Base-by-base conservation (phyloP, 2,329 filamentous ascomycete genomes). In the Talaromyces sp. region DNA sequence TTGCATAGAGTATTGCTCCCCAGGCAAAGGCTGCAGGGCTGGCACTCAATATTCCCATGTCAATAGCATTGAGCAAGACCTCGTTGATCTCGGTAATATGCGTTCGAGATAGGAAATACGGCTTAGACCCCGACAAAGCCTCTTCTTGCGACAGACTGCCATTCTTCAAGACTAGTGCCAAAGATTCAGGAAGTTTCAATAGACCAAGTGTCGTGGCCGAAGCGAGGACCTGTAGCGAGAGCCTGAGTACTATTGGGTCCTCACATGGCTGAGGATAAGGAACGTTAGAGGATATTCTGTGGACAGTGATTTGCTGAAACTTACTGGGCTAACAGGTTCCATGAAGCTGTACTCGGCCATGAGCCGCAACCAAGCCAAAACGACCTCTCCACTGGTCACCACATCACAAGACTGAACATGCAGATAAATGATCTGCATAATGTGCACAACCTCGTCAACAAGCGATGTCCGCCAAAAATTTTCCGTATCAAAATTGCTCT, bases 11-110 rank as follows among this genome's bases (percentile, higher is more conserved):
- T 31, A 97, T 85, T 57, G 94, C 81, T 3, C 89, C 87, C 93
- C 93, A 98, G 3, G 90, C 87, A 69, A 96, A 90, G 22, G 92
- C 85, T 19, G 91, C 87, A 1, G 92, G 91, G 63, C 86, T 87
- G 22, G 90, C 90, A 41, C 86, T 86, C 43, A 83, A 80, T n/a
- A 86, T 82, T 16, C 84, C 84, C 22, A 78, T 73, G 33, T 82
- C 82, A 13, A 87, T 84, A 8, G 88, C 86, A 63, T 82, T 80
- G 27, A 89, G 78, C 39, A 97, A 83, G n/a, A 89, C 85, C 61
- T 85, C 85, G 70, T 94, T 92, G 14, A 97, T 85, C 62, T 88
- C 85, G 58, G 86, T 84, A n/a, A 96, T 82, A 22, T 90, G 86
- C 7, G 87, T 84, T 2, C 87, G 85, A 59, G 90, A 89, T 19